Percentiles rank a stretch among this genome's conserved stretches.
phyloP scores from a whole-genome alignment of 179 eudicot species.

The Gypsophila paniculata region DNA sequence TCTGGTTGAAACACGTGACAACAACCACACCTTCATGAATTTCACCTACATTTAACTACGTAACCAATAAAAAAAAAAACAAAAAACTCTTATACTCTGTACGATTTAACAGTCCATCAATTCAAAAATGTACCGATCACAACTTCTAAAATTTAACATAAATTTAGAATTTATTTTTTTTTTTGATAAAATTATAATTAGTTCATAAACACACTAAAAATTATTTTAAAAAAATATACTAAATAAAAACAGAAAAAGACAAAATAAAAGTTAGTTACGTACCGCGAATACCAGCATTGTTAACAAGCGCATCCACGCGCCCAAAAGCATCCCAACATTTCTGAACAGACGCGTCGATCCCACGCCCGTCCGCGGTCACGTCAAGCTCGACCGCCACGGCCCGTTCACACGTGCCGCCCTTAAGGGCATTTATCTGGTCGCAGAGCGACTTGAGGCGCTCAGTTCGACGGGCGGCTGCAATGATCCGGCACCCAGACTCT shows the following conservation, averaged over 20 bases:
- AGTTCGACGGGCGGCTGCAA: conserved; percentile 55
- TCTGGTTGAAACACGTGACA: too few relatives aligned
- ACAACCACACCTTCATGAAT: too few relatives aligned
- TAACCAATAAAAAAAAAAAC: neutral
- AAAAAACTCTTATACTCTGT: too few relatives aligned
- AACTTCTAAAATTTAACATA: too few relatives aligned
- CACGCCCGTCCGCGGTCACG: conserved; percentile 33
- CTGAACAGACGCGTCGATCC: conserved; percentile 41
- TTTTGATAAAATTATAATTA: too few relatives aligned
- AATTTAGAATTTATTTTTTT: too few relatives aligned
- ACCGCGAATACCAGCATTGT: conserved; percentile 74
- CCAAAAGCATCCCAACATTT: conserved; percentile 70
- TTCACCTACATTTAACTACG: neutral
- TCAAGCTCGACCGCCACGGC: conserved; percentile 63
- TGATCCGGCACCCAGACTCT: conserved; percentile 45
- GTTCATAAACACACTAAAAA: neutral
- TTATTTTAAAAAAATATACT: neutral
- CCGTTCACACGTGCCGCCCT: conserved; percentile 3
- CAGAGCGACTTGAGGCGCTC: conserved; percentile 52
- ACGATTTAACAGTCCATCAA: too few relatives aligned
- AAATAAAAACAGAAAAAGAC: neutral
- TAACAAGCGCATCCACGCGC: conserved; percentile 57
- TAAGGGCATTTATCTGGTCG: conserved; percentile 37
- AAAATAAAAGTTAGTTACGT: conserved; percentile 10
- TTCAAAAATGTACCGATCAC: too few relatives aligned